Conservation (phyloP, 106 monocot genomes). For the Dendrobium catenatum region DNA sequence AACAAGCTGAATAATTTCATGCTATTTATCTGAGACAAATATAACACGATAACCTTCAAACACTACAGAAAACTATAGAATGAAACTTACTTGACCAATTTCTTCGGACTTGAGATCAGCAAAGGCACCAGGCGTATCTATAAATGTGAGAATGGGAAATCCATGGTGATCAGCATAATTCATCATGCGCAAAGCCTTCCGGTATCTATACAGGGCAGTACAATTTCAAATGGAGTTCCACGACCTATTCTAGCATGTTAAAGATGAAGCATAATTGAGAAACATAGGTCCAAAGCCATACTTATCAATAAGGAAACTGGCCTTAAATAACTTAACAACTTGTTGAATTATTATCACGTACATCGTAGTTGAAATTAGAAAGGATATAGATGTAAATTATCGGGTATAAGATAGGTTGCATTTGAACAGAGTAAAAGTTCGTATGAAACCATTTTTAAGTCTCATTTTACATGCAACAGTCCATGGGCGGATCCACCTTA, state of each 20-base stretch:
- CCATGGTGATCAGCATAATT: conserved; percentile 85
- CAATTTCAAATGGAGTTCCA: background rate
- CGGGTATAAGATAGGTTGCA: background rate
- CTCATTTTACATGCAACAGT: background rate
- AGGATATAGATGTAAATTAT: background rate
- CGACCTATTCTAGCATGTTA: background rate
- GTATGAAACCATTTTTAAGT: background rate
- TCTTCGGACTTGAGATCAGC: conserved; percentile 96
- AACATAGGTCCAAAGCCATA: background rate
- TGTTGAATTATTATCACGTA: background rate
- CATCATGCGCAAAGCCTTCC: conserved; percentile 89
- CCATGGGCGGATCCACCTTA: no score
- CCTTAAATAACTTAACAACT: background rate
- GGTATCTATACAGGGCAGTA: conserved; percentile 35
- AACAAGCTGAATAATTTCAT: background rate
- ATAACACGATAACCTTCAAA: background rate
- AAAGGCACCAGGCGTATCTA: conserved; percentile 92
- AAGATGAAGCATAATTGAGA: background rate
- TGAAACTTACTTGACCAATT: conserved; percentile 59
- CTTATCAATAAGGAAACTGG: background rate
- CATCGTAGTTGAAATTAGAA: background rate
- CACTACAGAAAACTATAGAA: background rate
- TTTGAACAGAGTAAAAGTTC: background rate
- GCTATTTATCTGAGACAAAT: background rate
- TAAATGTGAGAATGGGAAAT: conserved; percentile 89